Conservation (phyloP, 495 filamentous ascomycete species). For the Penicillium paxilli region DNA sequence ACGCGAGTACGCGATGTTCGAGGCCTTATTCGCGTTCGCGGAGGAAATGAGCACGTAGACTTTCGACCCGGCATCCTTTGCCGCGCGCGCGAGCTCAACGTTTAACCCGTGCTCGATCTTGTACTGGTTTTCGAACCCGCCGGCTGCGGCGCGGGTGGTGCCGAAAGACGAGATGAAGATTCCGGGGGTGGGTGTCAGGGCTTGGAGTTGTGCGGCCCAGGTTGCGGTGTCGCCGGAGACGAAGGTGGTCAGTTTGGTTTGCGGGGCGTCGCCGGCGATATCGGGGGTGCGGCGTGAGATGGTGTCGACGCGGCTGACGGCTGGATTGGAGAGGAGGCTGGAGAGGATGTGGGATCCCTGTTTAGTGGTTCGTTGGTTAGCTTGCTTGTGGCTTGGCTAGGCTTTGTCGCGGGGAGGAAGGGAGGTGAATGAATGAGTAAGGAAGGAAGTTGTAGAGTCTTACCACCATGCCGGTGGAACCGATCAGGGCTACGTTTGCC, state of each 20-base stretch:
- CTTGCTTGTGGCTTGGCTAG: background rate
- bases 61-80: constrained; percentile 61
- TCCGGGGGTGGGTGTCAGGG: constrained; percentile 54
- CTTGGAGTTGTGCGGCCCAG: constrained; percentile 57
- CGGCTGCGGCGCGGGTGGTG: constrained; percentile 65
- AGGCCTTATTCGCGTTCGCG: constrained; percentile 47
- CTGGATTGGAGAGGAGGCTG: constrained; percentile 38
- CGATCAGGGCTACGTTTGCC: constrained; percentile 46
- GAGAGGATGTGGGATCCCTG: constrained; percentile 53
- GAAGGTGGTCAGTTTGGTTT: constrained; percentile 45
- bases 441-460: constrained; percentile 6
- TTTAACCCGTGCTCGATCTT: constrained; percentile 78
- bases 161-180: constrained; percentile 66
- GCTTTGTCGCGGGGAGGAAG: background rate
- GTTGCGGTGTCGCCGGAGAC: constrained; percentile 45
- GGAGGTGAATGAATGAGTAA: background rate
- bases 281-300: constrained; percentile 46
- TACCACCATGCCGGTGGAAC: constrained; percentile 53
- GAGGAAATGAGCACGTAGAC: constrained; percentile 70
- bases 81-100: constrained; percentile 64
- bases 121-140: constrained; percentile 70
- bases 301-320: constrained; percentile 44
- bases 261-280: constrained; percentile 26
- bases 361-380: background rate
- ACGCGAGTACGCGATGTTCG: constrained; percentile 54